Percentiles rank a stretch among this genome's conserved stretches.
These are phyloP conservation scores for Chlamydomonas schloesseri DNA, from an alignment of 139 green algal genomes.

Conservation along the genomic window DNA sequence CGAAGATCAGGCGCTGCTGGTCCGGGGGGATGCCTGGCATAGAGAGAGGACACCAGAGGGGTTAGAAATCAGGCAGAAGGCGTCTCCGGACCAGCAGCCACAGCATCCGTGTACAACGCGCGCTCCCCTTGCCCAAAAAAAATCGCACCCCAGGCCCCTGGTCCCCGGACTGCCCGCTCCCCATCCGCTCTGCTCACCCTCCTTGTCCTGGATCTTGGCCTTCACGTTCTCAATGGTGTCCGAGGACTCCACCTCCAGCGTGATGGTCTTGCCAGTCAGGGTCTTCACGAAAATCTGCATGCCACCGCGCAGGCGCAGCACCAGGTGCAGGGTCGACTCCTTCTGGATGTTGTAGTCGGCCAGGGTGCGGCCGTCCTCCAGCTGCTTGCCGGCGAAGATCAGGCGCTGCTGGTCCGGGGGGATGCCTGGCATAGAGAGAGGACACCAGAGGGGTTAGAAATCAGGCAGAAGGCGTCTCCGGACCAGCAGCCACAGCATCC, in stretches of 20 bases:
- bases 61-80: not conserved
- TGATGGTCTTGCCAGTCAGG: slow-evolving; percentile 97
- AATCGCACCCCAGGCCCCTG: not conserved
- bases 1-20: slow-evolving; percentile 96
- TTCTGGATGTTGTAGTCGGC: slow-evolving; percentile 99
- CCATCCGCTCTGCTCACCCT: slow-evolving; percentile 78
- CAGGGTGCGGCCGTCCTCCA: slow-evolving; percentile 96
- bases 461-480: not conserved
- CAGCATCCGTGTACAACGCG: no score
- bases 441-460: not conserved
- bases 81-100: not conserved
- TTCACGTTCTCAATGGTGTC: slow-evolving; percentile 98
- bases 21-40: slow-evolving; percentile 91
- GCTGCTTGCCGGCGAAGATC: slow-evolving; percentile 99
- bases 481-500: not conserved
- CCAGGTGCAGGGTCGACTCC: slow-evolving; percentile 84
- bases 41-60: not conserved
- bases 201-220: slow-evolving; percentile 97
- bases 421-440: slow-evolving; percentile 74
- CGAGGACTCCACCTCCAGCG: slow-evolving; percentile 86
- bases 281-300: slow-evolving; percentile 96
- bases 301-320: slow-evolving; percentile 77
- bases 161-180: not conserved
- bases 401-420: slow-evolving; percentile 97
- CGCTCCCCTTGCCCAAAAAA: not conserved